Conservation (phyloP, 495 filamentous ascomycete species). For the Aspergillus ostianus region DNA sequence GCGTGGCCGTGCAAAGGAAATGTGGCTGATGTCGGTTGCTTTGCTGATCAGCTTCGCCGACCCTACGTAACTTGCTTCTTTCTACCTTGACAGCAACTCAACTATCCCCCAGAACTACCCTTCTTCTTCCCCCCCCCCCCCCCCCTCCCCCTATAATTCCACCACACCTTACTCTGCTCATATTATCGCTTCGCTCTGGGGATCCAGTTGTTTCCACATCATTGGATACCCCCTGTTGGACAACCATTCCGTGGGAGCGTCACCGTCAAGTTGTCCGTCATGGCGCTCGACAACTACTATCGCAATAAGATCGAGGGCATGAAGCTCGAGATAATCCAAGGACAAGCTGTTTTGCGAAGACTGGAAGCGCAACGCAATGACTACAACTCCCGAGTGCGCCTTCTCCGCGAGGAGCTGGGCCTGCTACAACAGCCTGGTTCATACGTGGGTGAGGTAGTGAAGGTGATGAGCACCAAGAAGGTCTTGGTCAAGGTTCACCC, state of each 20-base stretch:
- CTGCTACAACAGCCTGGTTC: constrained; percentile 96
- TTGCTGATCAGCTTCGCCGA: too few species aligned
- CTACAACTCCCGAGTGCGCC: constrained; percentile 95
- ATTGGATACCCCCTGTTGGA: constrained; percentile 1
- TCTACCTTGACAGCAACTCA: too few species aligned
- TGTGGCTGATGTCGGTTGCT: too few species aligned
- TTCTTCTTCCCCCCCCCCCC: too few species aligned
- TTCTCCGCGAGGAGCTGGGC: constrained; percentile 93
- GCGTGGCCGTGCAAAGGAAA: too few species aligned
- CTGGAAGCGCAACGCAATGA: constrained; percentile 98
- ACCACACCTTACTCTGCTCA: neutral
- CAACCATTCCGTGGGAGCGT: constrained; percentile 21
- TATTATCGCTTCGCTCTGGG: neutral
- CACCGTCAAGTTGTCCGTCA: constrained; percentile 47
- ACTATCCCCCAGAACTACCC: too few species aligned
- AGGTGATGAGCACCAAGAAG: constrained; percentile 99
- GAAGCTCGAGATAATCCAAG: constrained; percentile 99
- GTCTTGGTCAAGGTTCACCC: constrained; percentile 98
- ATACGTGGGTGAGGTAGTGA: constrained; percentile 98
- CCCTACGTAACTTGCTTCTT: too few species aligned
- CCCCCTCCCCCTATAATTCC: neutral
- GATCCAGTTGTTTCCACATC: neutral
- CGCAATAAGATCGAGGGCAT: constrained; percentile 99
- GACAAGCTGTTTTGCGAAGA: constrained; percentile 89
- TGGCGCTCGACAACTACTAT: constrained; percentile 99